Conservation (phyloP, 108 stramenopile genomes). For the Epithemia pelagica region DNA sequence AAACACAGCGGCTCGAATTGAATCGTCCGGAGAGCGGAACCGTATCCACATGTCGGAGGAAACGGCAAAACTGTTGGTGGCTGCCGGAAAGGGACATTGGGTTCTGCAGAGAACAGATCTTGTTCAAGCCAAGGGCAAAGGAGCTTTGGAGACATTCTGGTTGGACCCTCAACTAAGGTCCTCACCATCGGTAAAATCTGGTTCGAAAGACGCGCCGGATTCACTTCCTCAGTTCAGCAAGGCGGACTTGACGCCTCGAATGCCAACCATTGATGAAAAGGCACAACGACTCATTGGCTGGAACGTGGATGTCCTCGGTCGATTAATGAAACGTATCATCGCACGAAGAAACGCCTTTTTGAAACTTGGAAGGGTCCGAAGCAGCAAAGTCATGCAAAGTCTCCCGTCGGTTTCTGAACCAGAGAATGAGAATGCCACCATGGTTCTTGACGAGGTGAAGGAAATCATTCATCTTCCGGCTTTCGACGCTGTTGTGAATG, state of each 20-base stretch:
- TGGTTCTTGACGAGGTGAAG: slow-evolving; percentile 19
- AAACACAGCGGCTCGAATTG: slow-evolving; percentile 44
- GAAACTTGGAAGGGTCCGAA: neutral
- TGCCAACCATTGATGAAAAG: slow-evolving; percentile 4
- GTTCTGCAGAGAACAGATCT: slow-evolving; percentile 18
- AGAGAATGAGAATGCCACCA: neutral
- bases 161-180: slow-evolving; percentile 5
- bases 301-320: slow-evolving; percentile 22
- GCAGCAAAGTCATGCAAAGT: neutral
- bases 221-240: neutral
- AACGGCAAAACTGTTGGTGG: slow-evolving; percentile 27
- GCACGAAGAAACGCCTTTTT: slow-evolving; percentile 8
- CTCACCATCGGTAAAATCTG: neutral
- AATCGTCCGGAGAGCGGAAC: slow-evolving; percentile 21
- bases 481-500: slow-evolving; percentile 4
- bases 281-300: slow-evolving; percentile 17
- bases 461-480: slow-evolving; percentile 26
- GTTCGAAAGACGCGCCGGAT: neutral
- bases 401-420: neutral
- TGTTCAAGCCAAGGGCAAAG: slow-evolving; percentile 40
- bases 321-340: slow-evolving; percentile 14
- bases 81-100: slow-evolving; percentile 28
- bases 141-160: slow-evolving; percentile 35
- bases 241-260: neutral
- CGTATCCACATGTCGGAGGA: slow-evolving; percentile 38